Base-by-base conservation (phyloP, 176 grass and related monocot species). In the Hsuehochloa calcarea region DNA sequence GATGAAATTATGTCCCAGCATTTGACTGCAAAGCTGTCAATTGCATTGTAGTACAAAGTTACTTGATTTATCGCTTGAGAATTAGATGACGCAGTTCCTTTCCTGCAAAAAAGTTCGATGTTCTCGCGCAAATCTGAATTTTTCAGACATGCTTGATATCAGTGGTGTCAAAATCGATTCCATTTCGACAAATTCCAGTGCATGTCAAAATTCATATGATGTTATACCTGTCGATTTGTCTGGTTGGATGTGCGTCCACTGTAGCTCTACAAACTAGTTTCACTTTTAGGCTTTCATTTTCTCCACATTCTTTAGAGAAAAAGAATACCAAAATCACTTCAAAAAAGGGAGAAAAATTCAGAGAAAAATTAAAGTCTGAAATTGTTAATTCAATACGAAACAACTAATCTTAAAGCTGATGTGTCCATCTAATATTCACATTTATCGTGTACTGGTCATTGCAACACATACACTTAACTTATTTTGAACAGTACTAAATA, bases 401-500 rank as follows among this genome's bases (percentile, higher is more conserved):
- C 1, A 41, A 50, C 16, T 78, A 60, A 83, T 73, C 47, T 10
- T 40, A 90, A 58, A 74, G 25, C n/a, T 16, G 50, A 83, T 10
- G 60, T 69, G 77, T 69, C 50, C 50, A 13, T 76, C 78, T 45
- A 1, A 43, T 86, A 43, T 86, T 77, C 17, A 38, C 46, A 65
- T 44, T 12, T 3, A 46, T 70, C 31, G 10, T 82, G 49, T 51
- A 47, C 26, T 11, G 13, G 7, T 2, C 54, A 43, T 78, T 43
- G 40, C 40, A 88, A 45, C 61, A 44, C 59, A 54, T 64, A 25
- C 50, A 51, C 29, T 62, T 76, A 64, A 25, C 70, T 71, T 81
- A 81, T 17, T 61, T 54, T 20, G 34, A 83, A 52, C 40, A 45
- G 62, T 77, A 83, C 54, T 55, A 35, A 56, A 23, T 79, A 83